These are phyloP conservation scores for Globisporangium rhizosaccharum DNA, from an alignment of 352 stramenopile genomes.

Conservation along the genomic window DNA sequence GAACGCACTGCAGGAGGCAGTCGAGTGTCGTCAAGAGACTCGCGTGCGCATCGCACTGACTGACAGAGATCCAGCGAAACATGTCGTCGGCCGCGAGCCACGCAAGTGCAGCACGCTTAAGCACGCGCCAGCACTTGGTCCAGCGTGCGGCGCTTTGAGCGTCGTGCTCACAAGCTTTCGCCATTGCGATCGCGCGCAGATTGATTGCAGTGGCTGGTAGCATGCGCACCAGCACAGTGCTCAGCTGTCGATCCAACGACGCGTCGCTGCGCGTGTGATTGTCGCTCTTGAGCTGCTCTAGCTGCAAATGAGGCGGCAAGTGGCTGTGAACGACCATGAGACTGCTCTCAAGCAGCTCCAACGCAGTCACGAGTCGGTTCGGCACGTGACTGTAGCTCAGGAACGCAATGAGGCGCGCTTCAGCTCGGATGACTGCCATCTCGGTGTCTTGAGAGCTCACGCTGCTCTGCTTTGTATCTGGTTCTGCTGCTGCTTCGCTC, in stretches of 20 bases:
- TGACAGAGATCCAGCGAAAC: conserved; percentile 64
- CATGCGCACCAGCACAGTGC: conserved; percentile 36
- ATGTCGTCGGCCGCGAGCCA: conserved; percentile 65
- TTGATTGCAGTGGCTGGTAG: conserved; percentile 24
- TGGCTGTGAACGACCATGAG: conserved; percentile 16
- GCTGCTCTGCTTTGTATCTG: too few relatives aligned
- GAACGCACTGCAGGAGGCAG: conserved; percentile 17
- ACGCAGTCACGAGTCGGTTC: background rate
- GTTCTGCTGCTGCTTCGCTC: too few relatives aligned
- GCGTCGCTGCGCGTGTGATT: background rate
- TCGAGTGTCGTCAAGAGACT: conserved; percentile 28
- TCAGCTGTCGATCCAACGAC: conserved; percentile 48
- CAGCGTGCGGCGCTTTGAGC: background rate
- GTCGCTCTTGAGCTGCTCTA: background rate
- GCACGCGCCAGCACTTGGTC: conserved; percentile 28
- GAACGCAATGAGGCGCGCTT: conserved; percentile 26
- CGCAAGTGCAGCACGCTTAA: conserved; percentile 27
- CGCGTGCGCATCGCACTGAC: conserved; percentile 26
- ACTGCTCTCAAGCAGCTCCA: conserved; percentile 18
- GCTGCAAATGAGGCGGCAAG: conserved; percentile 14
- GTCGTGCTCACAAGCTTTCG: background rate
- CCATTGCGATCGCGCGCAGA: background rate
- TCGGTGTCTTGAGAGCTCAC: conserved; percentile 10
- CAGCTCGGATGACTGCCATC: conserved; percentile 15
- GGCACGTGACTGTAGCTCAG: conserved; percentile 1